A percentile compares a stretch with the other conserved stretches of the same genome.
These are phyloP conservation scores for Bauhinia variegata DNA, from an alignment of 306 rosid species.

Conservation along the genomic window DNA sequence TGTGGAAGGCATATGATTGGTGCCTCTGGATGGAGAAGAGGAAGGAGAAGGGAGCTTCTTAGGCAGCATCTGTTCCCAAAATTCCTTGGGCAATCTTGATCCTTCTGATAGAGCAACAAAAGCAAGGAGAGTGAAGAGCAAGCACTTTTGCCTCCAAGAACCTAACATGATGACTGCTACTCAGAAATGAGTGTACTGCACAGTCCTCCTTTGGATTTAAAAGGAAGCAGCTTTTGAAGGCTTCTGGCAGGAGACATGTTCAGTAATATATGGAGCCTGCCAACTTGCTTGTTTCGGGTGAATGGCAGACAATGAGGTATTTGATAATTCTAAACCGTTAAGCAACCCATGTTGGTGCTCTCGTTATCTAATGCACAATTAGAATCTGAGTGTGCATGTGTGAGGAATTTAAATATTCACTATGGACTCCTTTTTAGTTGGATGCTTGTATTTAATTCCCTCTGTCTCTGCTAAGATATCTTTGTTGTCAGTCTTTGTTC, in stretches of 20 bases:
- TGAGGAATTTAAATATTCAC: constrained; percentile 35
- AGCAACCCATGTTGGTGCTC: constrained; percentile 54
- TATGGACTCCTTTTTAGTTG: constrained; percentile 33
- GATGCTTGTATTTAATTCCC: constrained; percentile 30
- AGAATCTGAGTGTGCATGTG: constrained; percentile 24
- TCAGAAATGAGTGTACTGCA: neutral
- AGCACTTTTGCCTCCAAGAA: constrained; percentile 57
- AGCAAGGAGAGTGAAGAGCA: constrained; percentile 58
- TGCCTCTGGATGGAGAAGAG: constrained; percentile 87
- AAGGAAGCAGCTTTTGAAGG: constrained; percentile 55
- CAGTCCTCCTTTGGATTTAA: constrained; percentile 33
- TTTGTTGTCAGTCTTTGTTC: constrained; percentile 46
- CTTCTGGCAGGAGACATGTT: constrained; percentile 62
- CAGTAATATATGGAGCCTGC: constrained; percentile 70
- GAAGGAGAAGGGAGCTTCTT: constrained; percentile 85
- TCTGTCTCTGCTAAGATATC: constrained; percentile 46
- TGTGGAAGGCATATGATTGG: constrained; percentile 50
- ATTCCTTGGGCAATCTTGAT: constrained; percentile 61
- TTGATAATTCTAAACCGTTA: constrained; percentile 48
- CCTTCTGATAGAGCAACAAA: constrained; percentile 61
- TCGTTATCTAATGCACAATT: constrained; percentile 44
- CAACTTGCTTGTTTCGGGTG: constrained; percentile 68
- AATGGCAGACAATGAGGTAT: constrained; percentile 80
- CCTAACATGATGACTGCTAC: constrained; percentile 46
- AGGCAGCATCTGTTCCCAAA: constrained; percentile 85